Percentiles rank a stretch among this genome's conserved stretches.
Evolutionary conservation across 208 protist genomes (phyloP).

Genomic region (Leishmania major): DNA sequence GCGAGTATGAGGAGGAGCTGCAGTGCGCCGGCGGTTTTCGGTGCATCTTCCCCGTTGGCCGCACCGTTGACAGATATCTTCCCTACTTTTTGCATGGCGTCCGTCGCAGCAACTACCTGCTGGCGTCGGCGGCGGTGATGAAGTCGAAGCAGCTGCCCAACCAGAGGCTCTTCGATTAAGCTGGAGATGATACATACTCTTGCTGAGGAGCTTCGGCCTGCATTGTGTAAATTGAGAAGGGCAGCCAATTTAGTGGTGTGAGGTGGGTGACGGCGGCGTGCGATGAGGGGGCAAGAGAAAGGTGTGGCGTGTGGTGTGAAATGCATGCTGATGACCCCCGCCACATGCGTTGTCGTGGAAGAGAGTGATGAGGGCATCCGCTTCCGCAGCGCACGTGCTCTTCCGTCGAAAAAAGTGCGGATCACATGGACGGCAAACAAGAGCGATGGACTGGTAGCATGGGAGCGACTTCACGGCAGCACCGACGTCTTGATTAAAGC

Average conservation of each 20-base stretch:
- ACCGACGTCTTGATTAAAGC: not conserved
- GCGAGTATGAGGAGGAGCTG: conserved; percentile 86
- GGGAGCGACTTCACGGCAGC: not conserved
- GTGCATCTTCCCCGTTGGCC: conserved; percentile 68
- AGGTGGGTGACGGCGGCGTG: not conserved
- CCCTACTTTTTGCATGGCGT: conserved; percentile 82
- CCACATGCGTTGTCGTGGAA: not conserved
- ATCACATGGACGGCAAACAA: not conserved
- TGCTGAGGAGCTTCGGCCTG: not conserved
- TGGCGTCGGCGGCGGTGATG: conserved; percentile 65
- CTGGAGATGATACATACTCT: not conserved
- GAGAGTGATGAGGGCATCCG: not conserved
- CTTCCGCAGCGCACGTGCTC: not conserved
- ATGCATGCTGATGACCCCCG: not conserved
- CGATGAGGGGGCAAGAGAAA: not conserved
- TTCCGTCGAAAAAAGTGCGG: not conserved
- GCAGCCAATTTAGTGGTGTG: not conserved
- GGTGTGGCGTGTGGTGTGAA: not conserved
- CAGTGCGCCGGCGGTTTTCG: conserved; percentile 79
- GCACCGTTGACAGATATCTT: conserved; percentile 69
- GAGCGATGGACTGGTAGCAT: not conserved
- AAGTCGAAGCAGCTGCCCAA: conserved; percentile 31
- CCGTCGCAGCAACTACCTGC: conserved; percentile 83
- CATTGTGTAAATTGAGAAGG: not conserved
- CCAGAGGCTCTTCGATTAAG: conserved; percentile 14